Percentiles rank a stretch among this genome's conserved stretches.
phyloP scores from a whole-genome alignment of 768 basidiomycete species.

The Psilocybe subaeruginosa region DNA sequence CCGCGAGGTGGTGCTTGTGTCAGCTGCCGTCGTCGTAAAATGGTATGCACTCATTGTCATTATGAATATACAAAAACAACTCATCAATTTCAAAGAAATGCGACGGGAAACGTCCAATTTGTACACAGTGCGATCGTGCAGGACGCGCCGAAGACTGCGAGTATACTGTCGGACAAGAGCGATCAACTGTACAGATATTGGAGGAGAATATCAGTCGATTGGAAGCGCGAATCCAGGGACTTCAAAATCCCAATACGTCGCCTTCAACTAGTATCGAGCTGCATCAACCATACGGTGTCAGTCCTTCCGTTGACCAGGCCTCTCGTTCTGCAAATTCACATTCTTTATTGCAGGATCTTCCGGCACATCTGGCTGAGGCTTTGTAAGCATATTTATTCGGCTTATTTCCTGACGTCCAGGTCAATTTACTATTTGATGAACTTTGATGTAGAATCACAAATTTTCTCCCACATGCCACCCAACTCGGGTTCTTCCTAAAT shows the following conservation, averaged over 20 bases:
- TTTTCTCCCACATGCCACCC: conserved; percentile 51
- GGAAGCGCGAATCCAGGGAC: conserved; percentile 47
- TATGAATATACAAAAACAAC: too few relatives aligned
- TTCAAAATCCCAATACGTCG: conserved; percentile 40
- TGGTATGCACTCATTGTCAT: conserved; percentile 18
- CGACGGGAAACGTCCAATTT: conserved; percentile 55
- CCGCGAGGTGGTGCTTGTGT: conserved; percentile 32
- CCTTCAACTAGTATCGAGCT: conserved; percentile 31
- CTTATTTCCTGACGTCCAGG: neutral
- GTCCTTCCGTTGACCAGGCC: conserved; percentile 7
- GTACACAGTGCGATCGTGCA: conserved; percentile 51
- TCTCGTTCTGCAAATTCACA: neutral
- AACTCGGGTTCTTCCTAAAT: conserved; percentile 64
- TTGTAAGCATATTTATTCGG: conserved; percentile 27
- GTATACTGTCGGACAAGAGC: conserved; percentile 50
- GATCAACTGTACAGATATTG: conserved; percentile 49
- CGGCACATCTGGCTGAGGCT: conserved; percentile 28
- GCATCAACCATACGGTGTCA: conserved; percentile 37
- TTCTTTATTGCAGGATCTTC: conserved; percentile 30
- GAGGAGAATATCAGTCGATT: conserved; percentile 54
- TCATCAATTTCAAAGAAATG: conserved; percentile 43
- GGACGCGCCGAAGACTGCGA: conserved; percentile 61
- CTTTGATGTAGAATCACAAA: conserved; percentile 28
- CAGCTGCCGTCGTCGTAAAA: conserved; percentile 33
- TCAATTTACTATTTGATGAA: conserved; percentile 4